A percentile compares a stretch with the other conserved stretches of the same genome.
phyloP scores from a whole-genome alignment of 805 yeast species.

The Monosporozyma servazzii region DNA sequence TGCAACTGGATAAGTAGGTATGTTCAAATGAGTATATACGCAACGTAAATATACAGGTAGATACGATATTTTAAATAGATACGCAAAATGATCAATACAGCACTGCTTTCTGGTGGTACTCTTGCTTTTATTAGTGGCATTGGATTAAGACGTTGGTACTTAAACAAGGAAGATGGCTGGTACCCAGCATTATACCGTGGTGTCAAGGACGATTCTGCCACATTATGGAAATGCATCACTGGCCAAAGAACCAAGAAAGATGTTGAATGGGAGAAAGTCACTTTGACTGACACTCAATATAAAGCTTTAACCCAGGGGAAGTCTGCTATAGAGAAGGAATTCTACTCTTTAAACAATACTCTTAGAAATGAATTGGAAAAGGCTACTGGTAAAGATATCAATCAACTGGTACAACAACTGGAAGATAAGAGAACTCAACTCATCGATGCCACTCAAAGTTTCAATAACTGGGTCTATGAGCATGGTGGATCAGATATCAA shows the following conservation, averaged over 20 bases:
- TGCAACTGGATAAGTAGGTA: no score
- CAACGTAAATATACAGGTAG: no score
- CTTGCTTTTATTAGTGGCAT: neutral
- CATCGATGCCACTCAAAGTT: slow-evolving; percentile 14
- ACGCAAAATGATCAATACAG: neutral
- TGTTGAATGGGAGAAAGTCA: neutral
- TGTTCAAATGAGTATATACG: no score
- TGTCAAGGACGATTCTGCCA: neutral
- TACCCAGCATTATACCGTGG: neutral
- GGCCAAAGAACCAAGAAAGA: neutral
- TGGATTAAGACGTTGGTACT: neutral
- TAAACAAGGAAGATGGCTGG: neutral
- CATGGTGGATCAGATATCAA: neutral
- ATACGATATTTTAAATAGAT: no score
- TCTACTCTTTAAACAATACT: neutral
- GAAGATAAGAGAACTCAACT: slow-evolving; percentile 12
- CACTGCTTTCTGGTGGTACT: neutral
- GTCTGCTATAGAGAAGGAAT: neutral
- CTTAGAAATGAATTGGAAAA: neutral
- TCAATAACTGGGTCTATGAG: slow-evolving; percentile 1
- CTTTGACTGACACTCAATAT: neutral
- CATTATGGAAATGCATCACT: neutral
- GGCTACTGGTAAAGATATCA: neutral
- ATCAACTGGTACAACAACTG: slow-evolving; percentile 3
- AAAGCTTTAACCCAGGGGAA: neutral